phyloP scores from a whole-genome alignment of 306 rosid species.

The Senna tora region DNA sequence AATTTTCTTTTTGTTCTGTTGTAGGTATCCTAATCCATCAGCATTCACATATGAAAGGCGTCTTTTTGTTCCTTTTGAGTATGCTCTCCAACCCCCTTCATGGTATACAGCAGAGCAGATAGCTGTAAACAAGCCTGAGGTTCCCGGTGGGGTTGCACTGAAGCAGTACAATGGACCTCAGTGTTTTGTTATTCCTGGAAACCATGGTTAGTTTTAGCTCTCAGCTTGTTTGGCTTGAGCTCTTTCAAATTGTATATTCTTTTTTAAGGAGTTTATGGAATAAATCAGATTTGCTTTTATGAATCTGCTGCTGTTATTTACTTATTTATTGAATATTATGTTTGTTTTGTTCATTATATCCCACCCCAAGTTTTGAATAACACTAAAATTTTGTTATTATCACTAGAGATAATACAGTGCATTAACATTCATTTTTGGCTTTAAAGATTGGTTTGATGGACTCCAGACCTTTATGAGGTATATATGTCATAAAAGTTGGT shows the following conservation, averaged over 20 bases:
- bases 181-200: constrained; percentile 93
- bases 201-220: constrained; percentile 77
- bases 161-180: constrained; percentile 90
- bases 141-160: constrained; percentile 67
- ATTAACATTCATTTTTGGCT: constrained; percentile 29
- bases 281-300: constrained; percentile 10
- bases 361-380: neutral
- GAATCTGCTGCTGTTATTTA: constrained; percentile 23
- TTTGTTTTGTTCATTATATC: constrained; percentile 20
- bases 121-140: constrained; percentile 89
- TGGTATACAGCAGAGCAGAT: constrained; percentile 77
- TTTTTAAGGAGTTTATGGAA: constrained; percentile 26
- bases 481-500: constrained; percentile 94
- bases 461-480: constrained; percentile 97
- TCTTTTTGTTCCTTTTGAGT: constrained; percentile 87
- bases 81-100: constrained; percentile 93
- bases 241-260: constrained; percentile 22
- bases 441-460: constrained; percentile 97
- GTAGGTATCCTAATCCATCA: constrained; percentile 96
- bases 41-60: constrained; percentile 90
- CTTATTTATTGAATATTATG: constrained; percentile 18
- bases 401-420: neutral
- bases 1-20: constrained; percentile 31
- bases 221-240: constrained; percentile 22
- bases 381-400: constrained; percentile 7